Base-by-base conservation (phyloP, 176 grass and related monocot genomes). In the Triticum dicoccoides region DNA sequence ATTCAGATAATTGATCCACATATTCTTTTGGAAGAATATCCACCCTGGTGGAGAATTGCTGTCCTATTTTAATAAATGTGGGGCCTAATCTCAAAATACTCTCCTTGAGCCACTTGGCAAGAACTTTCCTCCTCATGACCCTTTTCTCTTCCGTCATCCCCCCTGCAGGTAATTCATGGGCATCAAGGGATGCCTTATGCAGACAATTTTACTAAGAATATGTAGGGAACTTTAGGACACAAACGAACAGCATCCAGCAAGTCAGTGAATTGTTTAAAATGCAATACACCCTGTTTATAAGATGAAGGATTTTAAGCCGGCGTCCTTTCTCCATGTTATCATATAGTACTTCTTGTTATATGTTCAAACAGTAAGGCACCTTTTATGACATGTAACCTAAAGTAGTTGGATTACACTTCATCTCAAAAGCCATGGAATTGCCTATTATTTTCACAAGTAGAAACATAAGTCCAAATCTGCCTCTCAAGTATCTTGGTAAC, bases 21-120 rank as follows among this genome's bases (percentile, higher is more conserved):
- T 99, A 99, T 69, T 99, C 97, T 78, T 99, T 94, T 61, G 97
- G 91, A 81, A 99, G 94, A 87, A 99, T 99, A 87, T 99, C 97
- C 32, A 99, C 97, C 75, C 97, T 93, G 61, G 97, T 99, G 35
- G 97, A 99, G 72, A 99, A 99, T 37, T 99, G 97, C 74, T 99
- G 97, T 41, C 97, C 97, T 84, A 94, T 81, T 94, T 99, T 99
- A 78, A 99, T 99, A 90, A 99, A 99, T 79, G 97, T 99, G 66
- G 97, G 97, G 13, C 97, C 97, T 76, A 98, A 86, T 87, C 92
- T 98, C 65, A 98, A 80, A 91, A 98, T 92, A 91, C 94, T 95
- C 80, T 98, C 97, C 77, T 98, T 98, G 17, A 98, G 87, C 97
- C 97, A 98, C 80, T 94, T 94, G 82, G 97, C 94, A 2, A 98